A percentile compares a stretch with the other conserved stretches of the same genome.
phyloP scores from a whole-genome alignment of 805 yeast species.

The Brettanomyces naardenensis region DNA sequence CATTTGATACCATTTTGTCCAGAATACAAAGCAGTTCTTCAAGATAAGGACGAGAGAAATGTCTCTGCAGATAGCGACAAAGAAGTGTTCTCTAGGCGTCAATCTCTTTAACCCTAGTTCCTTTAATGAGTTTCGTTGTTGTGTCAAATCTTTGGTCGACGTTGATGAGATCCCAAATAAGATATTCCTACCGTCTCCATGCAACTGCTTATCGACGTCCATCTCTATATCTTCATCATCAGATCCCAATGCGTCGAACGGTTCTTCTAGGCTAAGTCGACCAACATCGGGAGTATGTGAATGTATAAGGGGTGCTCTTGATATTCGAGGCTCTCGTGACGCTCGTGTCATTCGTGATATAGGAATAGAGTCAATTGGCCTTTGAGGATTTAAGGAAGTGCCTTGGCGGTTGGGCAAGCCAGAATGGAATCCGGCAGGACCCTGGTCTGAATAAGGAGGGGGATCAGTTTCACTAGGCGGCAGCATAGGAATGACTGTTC shows the following conservation, averaged over 20 bases:
- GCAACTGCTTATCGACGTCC: neutral
- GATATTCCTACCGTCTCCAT: conserved; percentile 1
- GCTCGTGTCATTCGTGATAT: too few species aligned
- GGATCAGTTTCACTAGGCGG: too few species aligned
- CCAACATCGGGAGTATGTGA: too few species aligned
- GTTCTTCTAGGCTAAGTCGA: too few species aligned
- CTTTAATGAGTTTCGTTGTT: conserved; percentile 34
- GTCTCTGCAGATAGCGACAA: conserved; percentile 72
- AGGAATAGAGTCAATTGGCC: too few species aligned
- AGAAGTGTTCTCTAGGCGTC: conserved; percentile 68
- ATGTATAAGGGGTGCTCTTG: too few species aligned
- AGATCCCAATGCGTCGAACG: conserved; percentile 1
- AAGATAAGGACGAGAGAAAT: conserved; percentile 42
- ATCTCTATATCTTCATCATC: conserved; percentile 5
- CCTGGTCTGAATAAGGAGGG: too few species aligned
- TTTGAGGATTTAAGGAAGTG: too few species aligned
- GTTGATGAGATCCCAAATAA: conserved; percentile 21
- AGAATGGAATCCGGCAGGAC: too few species aligned
- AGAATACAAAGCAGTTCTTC: conserved; percentile 19
- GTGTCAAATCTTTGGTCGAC: conserved; percentile 20
- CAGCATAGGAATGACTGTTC: too few species aligned
- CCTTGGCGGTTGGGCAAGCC: too few species aligned
- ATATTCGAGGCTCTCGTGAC: too few species aligned
- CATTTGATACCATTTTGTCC: conserved; percentile 21
- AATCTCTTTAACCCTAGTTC: conserved; percentile 61